Base-by-base conservation (phyloP, 305 asterid genomes). In the Lippia alba region DNA sequence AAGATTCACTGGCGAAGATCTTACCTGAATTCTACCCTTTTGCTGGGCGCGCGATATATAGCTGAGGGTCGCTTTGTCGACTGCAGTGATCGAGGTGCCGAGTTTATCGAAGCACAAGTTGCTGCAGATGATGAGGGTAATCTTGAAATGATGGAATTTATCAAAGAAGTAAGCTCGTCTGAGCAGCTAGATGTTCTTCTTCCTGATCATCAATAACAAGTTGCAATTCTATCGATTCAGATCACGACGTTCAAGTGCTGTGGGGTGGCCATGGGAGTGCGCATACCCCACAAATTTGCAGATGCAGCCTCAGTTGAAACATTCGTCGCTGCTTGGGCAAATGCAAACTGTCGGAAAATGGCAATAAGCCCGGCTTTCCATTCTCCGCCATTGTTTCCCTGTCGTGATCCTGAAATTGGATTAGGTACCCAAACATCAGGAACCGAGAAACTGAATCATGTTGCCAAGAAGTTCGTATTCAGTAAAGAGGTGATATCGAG, bases 91-190 rank as follows among this genome's bases (percentile, higher is more conserved):
- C 12, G 17, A 19, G 58, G 58, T 17, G 58, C 12, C 17, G 58
- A 53, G 8, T 53, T 53, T 53, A 19, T 53, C 3, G 58, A 53
- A 53, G 58, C 58, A 48, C 54, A 12, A 48, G 54, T 48, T 53
- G 58, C 30, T 15, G 58, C 17, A 10, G 12, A 6, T 3, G 30
- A 24, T 24, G 30, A 24, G 2, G 30, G 30, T 24, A 3, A 24
- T 24, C 30, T 24, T 24, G 30, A 24, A 8, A 30, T 53, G 24
- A 30, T 17, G 12, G 58, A 53, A 3, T 53, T 53, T 9, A 53
- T 53, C 32, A 17, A 5, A 16, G 30, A 53, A 17, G 11, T 53
- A 16, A 53, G 17, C 30, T 24, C 30, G 17, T 10, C 24, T 4
- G 32, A 53, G 11, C 11, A 53, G 58, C 58, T 53, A 16, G 6